phyloP scores from a whole-genome alignment of 2,329 filamentous ascomycete genomes.

The Phyllosticta paracitricarpa region DNA sequence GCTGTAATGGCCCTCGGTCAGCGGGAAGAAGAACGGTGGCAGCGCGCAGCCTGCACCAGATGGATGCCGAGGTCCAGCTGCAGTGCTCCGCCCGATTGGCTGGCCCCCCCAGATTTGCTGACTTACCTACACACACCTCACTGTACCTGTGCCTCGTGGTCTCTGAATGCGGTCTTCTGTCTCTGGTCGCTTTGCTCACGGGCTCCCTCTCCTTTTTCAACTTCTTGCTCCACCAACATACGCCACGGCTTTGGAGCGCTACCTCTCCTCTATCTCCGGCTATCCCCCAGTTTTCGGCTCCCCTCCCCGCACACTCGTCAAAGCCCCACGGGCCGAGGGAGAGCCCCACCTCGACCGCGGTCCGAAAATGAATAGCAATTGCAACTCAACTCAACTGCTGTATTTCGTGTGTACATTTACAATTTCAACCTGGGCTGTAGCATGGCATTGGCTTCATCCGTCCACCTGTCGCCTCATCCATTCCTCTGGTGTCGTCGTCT shows the following conservation, averaged over 20 bases:
- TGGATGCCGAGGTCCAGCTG: slow-evolving; percentile 5
- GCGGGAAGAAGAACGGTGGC: slow-evolving; percentile 3
- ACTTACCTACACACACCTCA: neutral
- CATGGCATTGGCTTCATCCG: neutral
- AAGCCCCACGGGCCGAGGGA: neutral
- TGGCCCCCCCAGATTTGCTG: neutral
- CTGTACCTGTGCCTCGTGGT: neutral
- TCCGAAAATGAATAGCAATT: neutral
- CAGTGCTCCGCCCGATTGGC: neutral
- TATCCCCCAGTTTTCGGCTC: neutral
- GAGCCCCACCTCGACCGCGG: neutral
- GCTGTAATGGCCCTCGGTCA: slow-evolving; percentile 3
- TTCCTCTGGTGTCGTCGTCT: slow-evolving; percentile 11
- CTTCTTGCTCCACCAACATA: neutral
- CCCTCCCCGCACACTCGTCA: neutral
- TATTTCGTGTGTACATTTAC: neutral
- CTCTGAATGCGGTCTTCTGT: neutral
- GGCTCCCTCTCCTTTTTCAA: neutral
- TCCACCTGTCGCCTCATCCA: slow-evolving; percentile 6
- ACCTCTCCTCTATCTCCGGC: neutral
- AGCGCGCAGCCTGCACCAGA: neutral
- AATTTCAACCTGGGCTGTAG: neutral
- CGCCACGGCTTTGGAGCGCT: neutral
- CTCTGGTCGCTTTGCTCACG: neutral
- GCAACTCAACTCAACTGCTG: neutral